Evolutionary conservation across 2,329 filamentous ascomycete species (phyloP), one percentile per base, ranked within the genome.

Genomic region (Fusarium scirpi): DNA sequence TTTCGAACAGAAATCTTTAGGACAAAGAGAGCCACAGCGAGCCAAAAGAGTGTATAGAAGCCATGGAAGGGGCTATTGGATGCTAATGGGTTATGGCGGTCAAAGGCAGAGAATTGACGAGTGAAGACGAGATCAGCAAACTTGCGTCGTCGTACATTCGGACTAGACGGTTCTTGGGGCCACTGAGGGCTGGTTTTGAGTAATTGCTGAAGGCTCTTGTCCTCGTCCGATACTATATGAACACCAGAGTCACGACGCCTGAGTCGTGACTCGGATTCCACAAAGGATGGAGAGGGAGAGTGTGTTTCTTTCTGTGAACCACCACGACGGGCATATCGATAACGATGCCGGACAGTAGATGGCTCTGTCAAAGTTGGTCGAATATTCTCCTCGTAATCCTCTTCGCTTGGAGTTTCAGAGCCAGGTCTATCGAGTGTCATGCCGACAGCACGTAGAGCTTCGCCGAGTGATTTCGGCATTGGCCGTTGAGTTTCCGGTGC

Each of bases 41-140:
- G 85, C 92, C 92, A 94, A 78, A 94, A 94, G 1, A 95, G 82
- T 0, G 90, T 92, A 75, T 92, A 94, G 81, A 94, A 94, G 30
- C 92, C 92, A 76, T 92, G 89, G 73, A 94, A 94, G 0, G 90
- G 90, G 44, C 89, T 93, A 49, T 90, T 89, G 6, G 87, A 85
- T 3, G 88, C 87, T 2, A 82, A 81, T 8, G 86, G 84, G 74
- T 94, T 94, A 69, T 92, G 89, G 13, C 90, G 85, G 78, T 94
- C 92, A 77, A 94, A 94, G 0, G 90, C 86, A 8, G 91, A 92
- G 74, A 93, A 92, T 65, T 91, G 89, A 25, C 87, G 84, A 1
- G 91, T 93, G 76, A 94, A 94, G 54, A 92, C 87, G 46, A 93
- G 81, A 56, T 84, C 82, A 15, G 80, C 79, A 44, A 86, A 81